Base-by-base conservation (phyloP, 2,329 filamentous ascomycete species). In the Aspergillus novoparasiticus region DNA sequence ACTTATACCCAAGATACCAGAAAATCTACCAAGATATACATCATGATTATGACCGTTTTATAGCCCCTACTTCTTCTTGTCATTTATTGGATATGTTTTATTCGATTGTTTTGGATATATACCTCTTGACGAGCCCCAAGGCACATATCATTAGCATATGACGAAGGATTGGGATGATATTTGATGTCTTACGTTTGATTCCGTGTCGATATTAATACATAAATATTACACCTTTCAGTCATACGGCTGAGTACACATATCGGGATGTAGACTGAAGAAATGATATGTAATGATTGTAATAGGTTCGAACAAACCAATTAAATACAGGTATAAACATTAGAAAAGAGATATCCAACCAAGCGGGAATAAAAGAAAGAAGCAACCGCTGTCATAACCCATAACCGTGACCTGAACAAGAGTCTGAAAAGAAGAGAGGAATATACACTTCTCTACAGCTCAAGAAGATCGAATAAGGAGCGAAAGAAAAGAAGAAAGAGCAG, bases 311-410 rank as follows among this genome's bases (percentile, higher is more conserved):
- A n/a, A 32, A 30, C 11, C 23, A 14, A 23, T 11, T 45, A 51
- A 28, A 51, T 51, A 32, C 28, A 51, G 10, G 28, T n/a, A 32
- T 46, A 50, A 39, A 39, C 30, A 58, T 51, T 51, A 58, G 8
- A 41, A 26, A 6, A 41, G 16, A 51, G 23, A 8, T n/a, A 55
- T 34, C 32, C 30, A 60, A 57, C 21, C 21, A 54, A 63, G 16
- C 8, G 28, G 48, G 48, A 58, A 26, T 41, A 54, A 34, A 57
- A 59, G 41, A 58, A 59, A 64, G 63, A 51, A 63, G 45, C 59
- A 69, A 60, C 69, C 69, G 72, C 72, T 73, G 63, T 71, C 72
- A 66, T 74, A 58, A 72, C 59, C 65, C 70, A 65, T 73, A 67
- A 62, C 64, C 66, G 60, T 70, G 65, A 59, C 60, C 62, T 63